Conservation (phyloP, 2,329 filamentous ascomycete genomes). For the Trichoderma atrobrunneum region DNA sequence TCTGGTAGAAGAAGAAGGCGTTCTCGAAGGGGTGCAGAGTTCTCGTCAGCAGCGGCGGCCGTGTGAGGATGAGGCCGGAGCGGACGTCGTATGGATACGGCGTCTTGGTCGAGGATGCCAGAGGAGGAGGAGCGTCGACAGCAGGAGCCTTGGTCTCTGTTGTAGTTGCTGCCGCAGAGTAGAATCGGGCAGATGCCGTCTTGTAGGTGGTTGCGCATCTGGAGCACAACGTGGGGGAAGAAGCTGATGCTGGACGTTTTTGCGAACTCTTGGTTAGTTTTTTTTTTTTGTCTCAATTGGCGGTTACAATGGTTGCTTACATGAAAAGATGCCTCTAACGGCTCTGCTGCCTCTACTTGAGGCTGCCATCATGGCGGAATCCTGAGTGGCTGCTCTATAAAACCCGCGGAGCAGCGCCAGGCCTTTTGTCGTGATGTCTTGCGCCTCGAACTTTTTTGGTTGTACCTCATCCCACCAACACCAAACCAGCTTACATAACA, state of each 20-base stretch:
- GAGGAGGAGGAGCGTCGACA: constrained; percentile 22
- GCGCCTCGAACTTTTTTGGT: constrained; percentile 28
- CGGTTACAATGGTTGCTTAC: constrained; percentile 37
- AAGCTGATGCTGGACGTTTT: constrained; percentile 16
- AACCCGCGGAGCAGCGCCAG: neutral
- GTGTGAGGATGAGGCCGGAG: constrained; percentile 77
- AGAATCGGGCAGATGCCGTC: constrained; percentile 33
- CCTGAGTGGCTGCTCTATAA: constrained; percentile 17
- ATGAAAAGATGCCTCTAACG: constrained; percentile 47
- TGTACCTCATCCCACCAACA: constrained; percentile 11
- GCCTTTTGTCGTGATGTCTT: constrained; percentile 5
- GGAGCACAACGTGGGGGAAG: constrained; percentile 34
- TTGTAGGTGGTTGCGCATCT: constrained; percentile 37
- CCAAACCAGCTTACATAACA: neutral
- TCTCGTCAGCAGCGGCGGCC: constrained; percentile 82
- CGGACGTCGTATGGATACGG: constrained; percentile 47
- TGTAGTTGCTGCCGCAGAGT: constrained; percentile 33
- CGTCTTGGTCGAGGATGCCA: constrained; percentile 20
- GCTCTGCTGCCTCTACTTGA: constrained; percentile 56
- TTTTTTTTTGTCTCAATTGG: constrained; percentile 23
- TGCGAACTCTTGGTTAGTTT: constrained; percentile 20
- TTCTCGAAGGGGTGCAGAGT: constrained; percentile 85
- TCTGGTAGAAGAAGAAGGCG: constrained; percentile 94
- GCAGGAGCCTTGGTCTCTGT: constrained; percentile 23
- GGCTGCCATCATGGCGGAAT: constrained; percentile 44